A percentile compares a stretch with the other conserved stretches of the same genome.
These are phyloP conservation scores for Zymoseptoria tritici DNA, from an alignment of 2,329 filamentous ascomycete genomes.

Conservation along the genomic window DNA sequence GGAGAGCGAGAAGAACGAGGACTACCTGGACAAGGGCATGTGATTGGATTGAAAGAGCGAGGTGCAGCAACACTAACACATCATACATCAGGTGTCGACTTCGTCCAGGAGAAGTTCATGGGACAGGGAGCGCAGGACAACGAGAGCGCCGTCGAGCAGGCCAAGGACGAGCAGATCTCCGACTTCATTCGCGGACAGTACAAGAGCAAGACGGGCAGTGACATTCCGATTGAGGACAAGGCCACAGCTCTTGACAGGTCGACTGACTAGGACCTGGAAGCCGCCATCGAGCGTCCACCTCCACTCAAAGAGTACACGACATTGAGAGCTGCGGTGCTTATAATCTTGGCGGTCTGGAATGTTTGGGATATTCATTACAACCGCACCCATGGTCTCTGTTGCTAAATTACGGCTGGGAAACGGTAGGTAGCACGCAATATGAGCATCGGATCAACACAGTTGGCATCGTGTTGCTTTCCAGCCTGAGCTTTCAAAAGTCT, in stretches of 20 bases:
- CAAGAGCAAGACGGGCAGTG: slow-evolving; percentile 60
- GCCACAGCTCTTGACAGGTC: slow-evolving; percentile 35
- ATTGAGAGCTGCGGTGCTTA: too few species aligned
- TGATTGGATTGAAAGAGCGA: neutral
- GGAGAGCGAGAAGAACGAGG: slow-evolving; percentile 68
- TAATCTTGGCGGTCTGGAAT: too few species aligned
- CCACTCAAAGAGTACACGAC: too few species aligned
- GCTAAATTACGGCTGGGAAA: too few species aligned
- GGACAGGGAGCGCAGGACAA: slow-evolving; percentile 64
- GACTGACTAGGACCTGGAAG: slow-evolving; percentile 9
- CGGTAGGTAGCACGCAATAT: too few species aligned
- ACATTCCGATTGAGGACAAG: slow-evolving; percentile 66
- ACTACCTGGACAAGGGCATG: slow-evolving; percentile 71
- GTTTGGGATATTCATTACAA: too few species aligned
- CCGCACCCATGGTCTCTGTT: too few species aligned
- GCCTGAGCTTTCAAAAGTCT: too few species aligned
- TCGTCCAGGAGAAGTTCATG: slow-evolving; percentile 67
- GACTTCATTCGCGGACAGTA: slow-evolving; percentile 65
- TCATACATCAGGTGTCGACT: slow-evolving; percentile 57
- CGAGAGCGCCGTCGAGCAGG: slow-evolving; percentile 65
- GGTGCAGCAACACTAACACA: slow-evolving; percentile 4
- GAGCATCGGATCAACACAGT: too few species aligned
- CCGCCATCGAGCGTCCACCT: neutral
- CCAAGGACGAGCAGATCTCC: slow-evolving; percentile 72
- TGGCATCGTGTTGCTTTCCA: too few species aligned